Base-by-base conservation (phyloP, 257 asterid species). In the Solanum okadae region DNA sequence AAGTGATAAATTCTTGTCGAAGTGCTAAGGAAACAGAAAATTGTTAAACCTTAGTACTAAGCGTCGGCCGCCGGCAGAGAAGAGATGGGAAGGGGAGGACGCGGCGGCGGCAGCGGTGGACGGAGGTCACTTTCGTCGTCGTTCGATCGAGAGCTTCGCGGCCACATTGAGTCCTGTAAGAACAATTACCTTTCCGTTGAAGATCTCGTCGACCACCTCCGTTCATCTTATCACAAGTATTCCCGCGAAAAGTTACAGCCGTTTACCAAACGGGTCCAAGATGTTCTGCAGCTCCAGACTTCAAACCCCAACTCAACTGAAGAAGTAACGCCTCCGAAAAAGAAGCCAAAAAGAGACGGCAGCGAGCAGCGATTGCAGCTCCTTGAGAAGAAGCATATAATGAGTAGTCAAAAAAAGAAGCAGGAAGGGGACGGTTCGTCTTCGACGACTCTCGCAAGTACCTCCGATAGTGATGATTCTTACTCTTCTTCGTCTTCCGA, bases 141-240 rank as follows among this genome's bases (percentile, higher is more conserved):
- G 34, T 37, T 75, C 83, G 61, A 77, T 5, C 10, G 38, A 29
- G 85, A 44, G 88, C 97, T 96, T 40, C 90, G 91, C 63, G 90
- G 89, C 31, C 92, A 89, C 88, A 93, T 95, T 18, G 91, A 91
- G 35, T 71, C 81, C 35, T 92, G 92, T 88, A 86, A 86, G 23
- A 85, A 87, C 63, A 88, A 86, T 13, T 77, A 85, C 44, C 87
- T 89, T 20, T 83, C 93, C 72, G 90, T 88, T 14, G 98, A 96
- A 27, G 91, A 96, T 84, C 88, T 96, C 76, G 98, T 95, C 65
- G 92, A 90, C 79, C 93, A 92, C 88, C 95, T 96, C 89, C 95
- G 98, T 44, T 84, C 94, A 38, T 82, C 91, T 33, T 91, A 90
- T 90, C 89, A 92, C 9, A 89, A 87, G 16, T 95, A 95, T n/a